A percentile compares a stretch with the other conserved stretches of the same genome.
Conservation (phyloP, 202 grass and related monocot species). For the Brachypodium distachyon region DNA sequence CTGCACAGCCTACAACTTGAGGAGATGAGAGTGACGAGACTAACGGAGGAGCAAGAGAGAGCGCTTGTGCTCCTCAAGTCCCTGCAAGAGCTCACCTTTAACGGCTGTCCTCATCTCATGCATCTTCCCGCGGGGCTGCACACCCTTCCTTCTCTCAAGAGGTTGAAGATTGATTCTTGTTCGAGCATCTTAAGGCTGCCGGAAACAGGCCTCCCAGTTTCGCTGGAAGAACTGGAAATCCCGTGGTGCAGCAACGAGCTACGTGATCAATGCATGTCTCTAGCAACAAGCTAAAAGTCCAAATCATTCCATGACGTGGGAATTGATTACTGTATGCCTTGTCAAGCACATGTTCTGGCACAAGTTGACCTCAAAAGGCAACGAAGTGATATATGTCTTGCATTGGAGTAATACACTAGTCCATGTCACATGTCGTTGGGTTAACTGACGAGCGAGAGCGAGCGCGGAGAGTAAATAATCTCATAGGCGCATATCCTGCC, state of each 20-base stretch:
- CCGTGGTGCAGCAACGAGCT: fast-evolving
- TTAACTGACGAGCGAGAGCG: too few relatives aligned
- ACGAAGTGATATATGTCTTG: too few relatives aligned
- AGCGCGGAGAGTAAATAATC: too few relatives aligned
- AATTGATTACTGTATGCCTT: not conserved
- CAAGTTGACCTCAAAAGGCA: too few relatives aligned
- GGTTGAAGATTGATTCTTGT: not conserved
- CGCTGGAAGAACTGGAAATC: not conserved
- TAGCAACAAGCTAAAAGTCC: not conserved
- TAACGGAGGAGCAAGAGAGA: not conserved
- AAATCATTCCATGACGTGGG: not conserved
- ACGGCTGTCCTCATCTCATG: fast-evolving
- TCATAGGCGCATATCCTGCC: too few relatives aligned
- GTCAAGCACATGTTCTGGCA: not conserved
- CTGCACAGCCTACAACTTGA: not conserved
- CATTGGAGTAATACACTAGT: too few relatives aligned
- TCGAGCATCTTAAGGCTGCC: not conserved
- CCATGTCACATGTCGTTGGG: too few relatives aligned
- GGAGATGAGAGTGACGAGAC: too few relatives aligned
- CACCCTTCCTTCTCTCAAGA: not conserved
- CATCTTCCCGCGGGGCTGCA: not conserved
- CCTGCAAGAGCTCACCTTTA: not conserved
- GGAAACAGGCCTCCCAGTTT: not conserved
- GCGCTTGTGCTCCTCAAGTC: not conserved
- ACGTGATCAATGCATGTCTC: not conserved